phyloP scores from a whole-genome alignment of 176 grass and related monocot genomes.

The Chloris gayana region DNA sequence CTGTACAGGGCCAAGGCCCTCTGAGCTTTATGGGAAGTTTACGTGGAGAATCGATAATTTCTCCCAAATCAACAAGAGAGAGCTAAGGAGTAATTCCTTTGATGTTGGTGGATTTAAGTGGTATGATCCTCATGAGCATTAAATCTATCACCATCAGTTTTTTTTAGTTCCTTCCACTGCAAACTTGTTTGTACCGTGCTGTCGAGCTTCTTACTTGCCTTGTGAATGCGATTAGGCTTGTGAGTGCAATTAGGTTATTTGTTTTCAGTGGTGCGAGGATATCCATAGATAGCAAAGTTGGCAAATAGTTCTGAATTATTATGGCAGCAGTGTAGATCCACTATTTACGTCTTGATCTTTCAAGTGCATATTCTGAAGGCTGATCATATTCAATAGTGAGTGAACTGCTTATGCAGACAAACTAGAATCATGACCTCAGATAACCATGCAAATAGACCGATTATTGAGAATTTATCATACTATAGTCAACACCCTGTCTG shows the following conservation, averaged over 20 bases:
- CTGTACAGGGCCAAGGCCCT: slow-evolving; percentile 80
- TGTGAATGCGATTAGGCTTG: background rate
- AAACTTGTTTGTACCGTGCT: slow-evolving; percentile 24
- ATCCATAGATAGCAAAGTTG: background rate
- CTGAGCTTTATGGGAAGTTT: slow-evolving; percentile 87
- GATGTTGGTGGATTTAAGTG: slow-evolving; percentile 98
- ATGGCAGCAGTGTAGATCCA: background rate
- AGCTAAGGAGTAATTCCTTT: slow-evolving; percentile 89
- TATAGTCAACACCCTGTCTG: background rate
- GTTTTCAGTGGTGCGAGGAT: background rate
- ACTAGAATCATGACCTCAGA: background rate
- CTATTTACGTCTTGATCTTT: slow-evolving; percentile 2
- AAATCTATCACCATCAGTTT: background rate
- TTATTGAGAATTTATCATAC: slow-evolving; percentile 9
- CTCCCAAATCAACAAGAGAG: slow-evolving; percentile 96
- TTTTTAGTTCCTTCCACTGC: slow-evolving; percentile 12
- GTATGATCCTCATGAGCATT: slow-evolving; percentile 45
- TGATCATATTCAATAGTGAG: background rate
- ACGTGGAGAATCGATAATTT: slow-evolving; percentile 99
- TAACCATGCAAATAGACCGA: background rate
- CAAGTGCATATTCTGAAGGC: background rate
- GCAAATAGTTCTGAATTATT: background rate
- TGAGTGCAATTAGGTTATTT: no score
- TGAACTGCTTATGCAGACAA: background rate
- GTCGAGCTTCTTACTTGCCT: slow-evolving; percentile 15